Evolutionary conservation across 192 early-diverging fungal genomes (phyloP), one percentile per base, ranked within the genome.

Genomic region (Entomortierella parvispora): DNA sequence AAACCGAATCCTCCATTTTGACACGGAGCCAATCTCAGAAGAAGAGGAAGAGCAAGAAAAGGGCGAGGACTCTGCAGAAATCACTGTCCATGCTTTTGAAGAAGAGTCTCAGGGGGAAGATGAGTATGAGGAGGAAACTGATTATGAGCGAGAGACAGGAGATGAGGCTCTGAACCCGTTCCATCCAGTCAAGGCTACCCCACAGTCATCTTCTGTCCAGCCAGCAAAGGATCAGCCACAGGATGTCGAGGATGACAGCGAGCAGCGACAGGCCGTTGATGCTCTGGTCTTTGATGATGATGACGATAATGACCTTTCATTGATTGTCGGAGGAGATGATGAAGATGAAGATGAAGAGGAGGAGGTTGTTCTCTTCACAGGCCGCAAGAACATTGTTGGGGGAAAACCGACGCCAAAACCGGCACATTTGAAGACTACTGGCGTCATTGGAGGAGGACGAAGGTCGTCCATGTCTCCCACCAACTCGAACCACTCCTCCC

Each of bases 291-390:
- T 61, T 12, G 74, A 77, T n/a, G 74, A n/a, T 54, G 2, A n/a
- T n/a, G n/a, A 77, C 14, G 74, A 77, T 28, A 77, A 77, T 25
- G 64, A 77, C 22, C 40, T 77, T 9, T 77, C 74, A 4, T 47
- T 77, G 61, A 77, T 77, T 64, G 65, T 77, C 29, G 74, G 74
- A 10, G 33, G 43, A 5, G 65, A 68, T 18, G 74, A 77, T 29
- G 64, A 75, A 32, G 64, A 71, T 15, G 68, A 69, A 2, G 69
- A 71, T 1, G 71, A 79, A 6, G 72, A 76, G 23, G 71, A 80
- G n/a, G 82, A 83, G 60, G 79, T 83, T 11, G 79, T 83, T 9
- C 53, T 83, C 50, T 83, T 83, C 56, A 77, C 55, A 11, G 82
- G 82, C 15, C 57, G 82, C 23, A 77, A 60, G 44, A 77, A 54